phyloP scores from a whole-genome alignment of 805 yeast species.

The Nakazawaea siamensis region DNA sequence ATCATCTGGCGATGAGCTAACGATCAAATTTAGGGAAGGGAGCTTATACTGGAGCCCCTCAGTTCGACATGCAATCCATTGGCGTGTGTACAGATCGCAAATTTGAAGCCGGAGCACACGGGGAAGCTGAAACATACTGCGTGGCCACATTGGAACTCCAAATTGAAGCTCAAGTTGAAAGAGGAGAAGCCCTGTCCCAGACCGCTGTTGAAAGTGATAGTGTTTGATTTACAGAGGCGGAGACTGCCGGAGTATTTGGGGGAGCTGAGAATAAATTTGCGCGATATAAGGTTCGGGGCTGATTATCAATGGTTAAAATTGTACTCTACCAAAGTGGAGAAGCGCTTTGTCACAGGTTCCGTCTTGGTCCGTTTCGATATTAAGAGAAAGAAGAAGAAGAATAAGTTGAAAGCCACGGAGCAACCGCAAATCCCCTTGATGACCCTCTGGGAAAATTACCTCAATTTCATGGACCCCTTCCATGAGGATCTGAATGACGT shows the following conservation, averaged over 20 bases:
- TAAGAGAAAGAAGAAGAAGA: conserved; percentile 5
- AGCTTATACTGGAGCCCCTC: conserved; percentile 3
- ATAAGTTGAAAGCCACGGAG: not conserved
- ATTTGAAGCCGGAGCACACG: conserved; percentile 1
- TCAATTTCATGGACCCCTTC: conserved; percentile 1
- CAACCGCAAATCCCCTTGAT: no score
- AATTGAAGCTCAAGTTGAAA: conserved; percentile 6
- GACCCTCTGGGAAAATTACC: conserved; percentile 3
- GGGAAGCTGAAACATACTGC: conserved; percentile 6
- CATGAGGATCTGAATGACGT: conserved; percentile 1
- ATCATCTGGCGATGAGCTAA: not conserved
- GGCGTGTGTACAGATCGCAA: conserved; percentile 1
- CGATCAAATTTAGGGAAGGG: conserved; percentile 5
- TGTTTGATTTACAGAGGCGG: conserved; percentile 6
- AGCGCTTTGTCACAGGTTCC: conserved; percentile 20
- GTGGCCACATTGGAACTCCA: conserved; percentile 7
- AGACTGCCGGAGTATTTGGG: conserved; percentile 17
- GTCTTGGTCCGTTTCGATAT: conserved; percentile 16
- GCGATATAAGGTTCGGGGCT: conserved; percentile 14
- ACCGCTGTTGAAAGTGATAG: conserved; percentile 4
- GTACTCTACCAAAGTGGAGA: conserved; percentile 17
- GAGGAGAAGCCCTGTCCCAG: conserved; percentile 1
- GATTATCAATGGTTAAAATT: conserved; percentile 16
- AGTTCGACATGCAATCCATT: conserved; percentile 7
- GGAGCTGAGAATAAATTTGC: conserved; percentile 18